A percentile compares a stretch with the other conserved stretches of the same genome.
These are phyloP conservation scores for Clavariopsis aquatica DNA, from an alignment of 495 filamentous ascomycete genomes.

Conservation along the genomic window DNA sequence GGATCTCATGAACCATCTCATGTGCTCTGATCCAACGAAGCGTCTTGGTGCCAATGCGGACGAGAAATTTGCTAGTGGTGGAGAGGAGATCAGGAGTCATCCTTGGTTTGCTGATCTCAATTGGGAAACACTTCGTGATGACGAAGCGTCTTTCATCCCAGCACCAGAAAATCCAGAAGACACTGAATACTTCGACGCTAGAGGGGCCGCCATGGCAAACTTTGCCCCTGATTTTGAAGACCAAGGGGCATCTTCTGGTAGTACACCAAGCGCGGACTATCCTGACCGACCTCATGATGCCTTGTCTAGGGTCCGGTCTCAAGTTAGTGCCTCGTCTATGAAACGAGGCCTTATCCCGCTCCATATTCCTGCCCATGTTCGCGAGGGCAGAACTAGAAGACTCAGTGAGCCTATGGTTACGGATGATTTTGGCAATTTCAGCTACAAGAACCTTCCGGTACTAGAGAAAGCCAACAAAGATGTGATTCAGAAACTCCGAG, in stretches of 20 bases:
- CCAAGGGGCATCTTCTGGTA: constrained; percentile 66
- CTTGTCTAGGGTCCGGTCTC: constrained; percentile 81
- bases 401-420: constrained; percentile 84
- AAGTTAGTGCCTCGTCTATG: constrained; percentile 65
- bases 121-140: constrained; percentile 87
- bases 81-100: constrained; percentile 85
- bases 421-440: constrained; percentile 94
- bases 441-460: constrained; percentile 96
- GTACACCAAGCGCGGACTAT: constrained; percentile 67
- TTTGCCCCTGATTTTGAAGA: constrained; percentile 95
- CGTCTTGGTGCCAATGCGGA: constrained; percentile 82
- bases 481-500: constrained; percentile 90
- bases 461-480: constrained; percentile 98
- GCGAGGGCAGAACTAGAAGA: constrained; percentile 80
- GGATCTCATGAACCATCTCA: constrained; percentile 87
- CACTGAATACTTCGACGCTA: constrained; percentile 94
- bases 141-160: constrained; percentile 94
- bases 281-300: constrained; percentile 92
- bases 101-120: constrained; percentile 85
- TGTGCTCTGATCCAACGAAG: constrained; percentile 75
- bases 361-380: constrained; percentile 94
- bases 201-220: constrained; percentile 83
- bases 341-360: constrained; percentile 92
- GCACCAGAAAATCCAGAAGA: constrained; percentile 91
- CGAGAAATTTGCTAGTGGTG: constrained; percentile 76